Evolutionary conservation across 2,329 filamentous ascomycete species (phyloP).

Genomic region (Phialocephala sp.): DNA sequence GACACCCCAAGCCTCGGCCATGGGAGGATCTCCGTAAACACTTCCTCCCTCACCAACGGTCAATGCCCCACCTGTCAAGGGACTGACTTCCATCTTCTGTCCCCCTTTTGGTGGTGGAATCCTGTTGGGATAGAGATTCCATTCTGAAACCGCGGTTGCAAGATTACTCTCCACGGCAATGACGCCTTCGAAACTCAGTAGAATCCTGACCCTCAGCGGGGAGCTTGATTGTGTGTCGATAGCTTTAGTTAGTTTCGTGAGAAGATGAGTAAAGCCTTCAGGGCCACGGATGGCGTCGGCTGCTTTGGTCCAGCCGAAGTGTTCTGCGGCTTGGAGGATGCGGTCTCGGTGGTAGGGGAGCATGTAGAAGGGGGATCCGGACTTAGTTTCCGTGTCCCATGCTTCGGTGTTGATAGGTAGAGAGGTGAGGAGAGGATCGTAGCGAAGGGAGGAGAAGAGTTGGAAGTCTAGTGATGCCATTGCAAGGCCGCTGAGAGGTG

Average conservation of each 20-base stretch:
- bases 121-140: slow-evolving; percentile 61
- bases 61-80: slow-evolving; percentile 40
- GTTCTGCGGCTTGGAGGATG: slow-evolving; percentile 66
- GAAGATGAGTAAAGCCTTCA: slow-evolving; percentile 51
- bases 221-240: slow-evolving; percentile 39
- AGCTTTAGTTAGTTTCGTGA: slow-evolving; percentile 45
- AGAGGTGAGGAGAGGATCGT: slow-evolving; percentile 62
- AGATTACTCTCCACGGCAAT: slow-evolving; percentile 51
- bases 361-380: slow-evolving; percentile 74
- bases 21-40: slow-evolving; percentile 36
- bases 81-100: slow-evolving; percentile 32
- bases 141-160: slow-evolving; percentile 48
- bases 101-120: slow-evolving; percentile 54
- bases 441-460: slow-evolving; percentile 75
- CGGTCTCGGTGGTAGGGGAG: slow-evolving; percentile 79
- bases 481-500: not conserved
- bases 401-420: slow-evolving; percentile 35
- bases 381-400: slow-evolving; percentile 52
- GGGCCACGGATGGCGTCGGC: slow-evolving; percentile 52
- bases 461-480: slow-evolving; percentile 52
- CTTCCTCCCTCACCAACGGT: slow-evolving; percentile 32
- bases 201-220: slow-evolving; percentile 59
- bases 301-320: slow-evolving; percentile 61
- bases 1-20: slow-evolving; percentile 50
- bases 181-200: slow-evolving; percentile 56